Percentiles rank a stretch among this genome's conserved stretches.
phyloP scores from a whole-genome alignment of 2,329 filamentous ascomycete species.

The Cladosporium halotolerans region DNA sequence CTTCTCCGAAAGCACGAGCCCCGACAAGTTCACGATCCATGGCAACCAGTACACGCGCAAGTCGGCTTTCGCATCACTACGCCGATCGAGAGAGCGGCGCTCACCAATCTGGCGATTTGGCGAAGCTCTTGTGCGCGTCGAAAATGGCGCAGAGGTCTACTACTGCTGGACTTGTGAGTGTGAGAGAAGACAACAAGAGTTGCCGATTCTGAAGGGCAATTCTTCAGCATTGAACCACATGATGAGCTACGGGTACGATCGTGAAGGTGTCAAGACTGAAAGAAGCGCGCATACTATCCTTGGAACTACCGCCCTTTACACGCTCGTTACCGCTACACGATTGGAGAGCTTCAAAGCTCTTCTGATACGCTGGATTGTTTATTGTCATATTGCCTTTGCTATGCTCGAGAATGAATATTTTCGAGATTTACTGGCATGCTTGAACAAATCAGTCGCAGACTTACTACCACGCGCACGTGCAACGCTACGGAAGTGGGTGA shows the following conservation, averaged over 20 bases:
- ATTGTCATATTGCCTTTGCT: neutral
- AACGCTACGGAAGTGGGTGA: neutral
- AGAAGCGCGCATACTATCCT: neutral
- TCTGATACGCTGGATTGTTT: neutral
- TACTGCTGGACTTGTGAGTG: neutral
- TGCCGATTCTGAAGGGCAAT: neutral
- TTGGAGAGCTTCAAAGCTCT: neutral
- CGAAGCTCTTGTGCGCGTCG: neutral
- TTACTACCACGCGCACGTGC: neutral
- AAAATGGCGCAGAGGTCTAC: neutral
- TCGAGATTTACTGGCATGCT: neutral
- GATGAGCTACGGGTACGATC: neutral
- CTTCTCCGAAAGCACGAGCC: neutral
- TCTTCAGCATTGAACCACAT: neutral
- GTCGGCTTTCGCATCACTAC: neutral
- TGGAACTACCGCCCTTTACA: neutral
- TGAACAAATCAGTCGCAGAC: neutral
- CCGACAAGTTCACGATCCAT: neutral
- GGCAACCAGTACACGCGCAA: neutral
- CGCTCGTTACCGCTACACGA: neutral
- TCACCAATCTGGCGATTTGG: neutral
- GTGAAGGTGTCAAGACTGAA: neutral
- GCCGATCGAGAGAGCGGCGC: neutral
- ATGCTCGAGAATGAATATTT: neutral
- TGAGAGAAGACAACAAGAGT: neutral